Evolutionary conservation across 2,329 filamentous ascomycete species (phyloP), one percentile per base, ranked within the genome.

Genomic region (Macrophomina phaseolina): DNA sequence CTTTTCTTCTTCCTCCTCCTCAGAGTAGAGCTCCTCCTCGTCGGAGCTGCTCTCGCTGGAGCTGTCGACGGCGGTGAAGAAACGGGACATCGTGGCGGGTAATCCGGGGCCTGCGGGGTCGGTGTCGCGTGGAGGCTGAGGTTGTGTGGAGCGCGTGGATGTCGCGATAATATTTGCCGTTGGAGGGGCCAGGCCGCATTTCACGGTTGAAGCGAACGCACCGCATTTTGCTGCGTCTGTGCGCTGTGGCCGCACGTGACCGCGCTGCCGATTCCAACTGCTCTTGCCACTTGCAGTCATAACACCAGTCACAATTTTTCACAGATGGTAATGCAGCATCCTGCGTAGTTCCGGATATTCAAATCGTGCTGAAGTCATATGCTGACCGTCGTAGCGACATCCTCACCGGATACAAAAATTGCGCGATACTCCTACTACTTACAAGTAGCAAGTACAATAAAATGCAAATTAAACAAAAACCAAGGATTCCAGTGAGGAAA

Each of bases 61-160:
- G 89, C 94, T 97, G 83, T 97, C 94, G 84, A 90, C 91, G 80
- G 91, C 91, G 82, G 93, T 91, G 87, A 98, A 98, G 84, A 98
- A 99, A 85, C 93, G 91, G 87, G 95, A 98, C 76, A 76, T 76
- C 71, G 71, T 77, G 70, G 69, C 16, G 49, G 65, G 23, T 23
- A 16, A 60, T 60, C 45, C 46, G 32, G 65, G 58, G 48, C 49
- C 64, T 58, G 56, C 65, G 65, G 58, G 52, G 49, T 62, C 49
- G 65, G 49, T 30, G 48, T 52, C 36, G 64, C 36, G 48, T 67
- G 38, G 65, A 49, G 38, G 40, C 30, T 38, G 56, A 34, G 65
- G 49, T 9, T 60, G 65, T 38, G 36, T 55, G 56, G 56, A 51
- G 65, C 65, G 65, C 49, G 56, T 60, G 49, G 58, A 23, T 34